Evolutionary conservation across 2,329 filamentous ascomycete species (phyloP), one percentile per base, ranked within the genome.

Genomic region (Mycogone perniciosa): DNA sequence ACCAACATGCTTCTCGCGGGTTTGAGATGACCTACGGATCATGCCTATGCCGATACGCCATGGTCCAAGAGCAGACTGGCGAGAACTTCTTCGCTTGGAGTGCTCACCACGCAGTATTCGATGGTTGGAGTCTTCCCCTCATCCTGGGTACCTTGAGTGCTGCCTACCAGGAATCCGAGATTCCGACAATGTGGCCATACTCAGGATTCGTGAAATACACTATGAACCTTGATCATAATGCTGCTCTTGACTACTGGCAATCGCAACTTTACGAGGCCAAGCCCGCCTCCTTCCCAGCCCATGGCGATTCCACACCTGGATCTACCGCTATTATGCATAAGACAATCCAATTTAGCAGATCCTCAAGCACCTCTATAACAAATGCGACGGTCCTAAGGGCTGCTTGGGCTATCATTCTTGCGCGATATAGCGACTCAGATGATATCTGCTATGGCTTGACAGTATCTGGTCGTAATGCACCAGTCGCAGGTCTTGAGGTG

Each of bases 271-370:
- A 51, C 9, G 51, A 43, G 10, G 54, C 40, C n/a, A 53, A 52
- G 31, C 34, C 10, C 27, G 11, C 33, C 6, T 46, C 20, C 30
- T 45, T 38, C 8, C 31, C 33, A 35, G 7, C 11, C 33, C 7
- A 7, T 35, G 11, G 33, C 33, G 7, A 35, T 7, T 35, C 33
- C 11, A 8, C 33, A 35, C 7, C 7, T 7, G 29, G 41, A 34
- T 40, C 29, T 44, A 38, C 11, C 44, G 31, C 20, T 35, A 31
- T 39, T 31, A 10, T 6, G 11, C 10, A 7, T 6, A 26, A 7
- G 6, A 59, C 60, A 34, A 53, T 61, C 9, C 41, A 57, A 20
- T 45, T 58, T 11, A 50, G 54, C 5, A 5, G 20, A 27, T 5
- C 26, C 6, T 6, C 39, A 5, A 31, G 30, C 30, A 27, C 33